Evolutionary conservation across 139 green algal genomes (phyloP).

Genomic region (Pseudopediastrum boryanum): DNA sequence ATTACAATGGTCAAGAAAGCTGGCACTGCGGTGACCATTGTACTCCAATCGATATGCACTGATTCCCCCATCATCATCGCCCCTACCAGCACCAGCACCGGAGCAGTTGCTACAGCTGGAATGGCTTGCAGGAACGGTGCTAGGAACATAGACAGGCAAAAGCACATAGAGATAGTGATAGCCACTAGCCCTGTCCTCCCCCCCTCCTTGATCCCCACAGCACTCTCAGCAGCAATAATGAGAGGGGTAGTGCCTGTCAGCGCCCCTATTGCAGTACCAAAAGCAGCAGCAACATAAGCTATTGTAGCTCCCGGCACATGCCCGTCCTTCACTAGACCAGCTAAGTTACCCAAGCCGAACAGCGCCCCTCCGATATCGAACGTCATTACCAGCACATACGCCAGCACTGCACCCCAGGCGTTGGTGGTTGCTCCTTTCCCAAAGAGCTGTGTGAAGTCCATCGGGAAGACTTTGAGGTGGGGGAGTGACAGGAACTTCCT

Average conservation of each 20-base stretch:
- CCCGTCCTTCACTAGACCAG: conserved; percentile 37
- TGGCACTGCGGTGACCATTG: conserved; percentile 47
- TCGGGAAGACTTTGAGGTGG: conserved; percentile 9
- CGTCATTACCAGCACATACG: conserved; percentile 55
- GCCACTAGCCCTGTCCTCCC: conserved; percentile 55
- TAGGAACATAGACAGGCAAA: conserved; percentile 46
- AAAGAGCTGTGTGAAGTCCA: conserved; percentile 30
- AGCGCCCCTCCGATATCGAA: conserved; percentile 59
- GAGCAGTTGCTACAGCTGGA: conserved; percentile 44
- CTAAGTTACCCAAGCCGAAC: conserved; percentile 42
- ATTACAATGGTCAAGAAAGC: conserved; percentile 62
- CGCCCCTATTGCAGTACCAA: conserved; percentile 39
- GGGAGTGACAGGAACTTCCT: conserved; percentile 37
- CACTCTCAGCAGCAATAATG: conserved; percentile 58
- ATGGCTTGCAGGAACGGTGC: conserved; percentile 53
- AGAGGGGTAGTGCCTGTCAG: conserved; percentile 51
- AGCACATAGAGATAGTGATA: conserved; percentile 44
- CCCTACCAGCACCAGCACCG: conserved; percentile 57
- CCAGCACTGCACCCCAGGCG: conserved; percentile 36
- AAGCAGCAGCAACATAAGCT: conserved; percentile 41
- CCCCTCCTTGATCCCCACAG: conserved; percentile 62
- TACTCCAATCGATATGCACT: conserved; percentile 53
- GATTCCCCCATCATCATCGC: conserved; percentile 62
- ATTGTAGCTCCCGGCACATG: conserved; percentile 36
- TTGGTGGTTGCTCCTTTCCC: neutral